Percentiles rank a stretch among this genome's conserved stretches.
Evolutionary conservation across 2,329 filamentous ascomycete genomes (phyloP).

Genomic region (Exserohilum rostratum): DNA sequence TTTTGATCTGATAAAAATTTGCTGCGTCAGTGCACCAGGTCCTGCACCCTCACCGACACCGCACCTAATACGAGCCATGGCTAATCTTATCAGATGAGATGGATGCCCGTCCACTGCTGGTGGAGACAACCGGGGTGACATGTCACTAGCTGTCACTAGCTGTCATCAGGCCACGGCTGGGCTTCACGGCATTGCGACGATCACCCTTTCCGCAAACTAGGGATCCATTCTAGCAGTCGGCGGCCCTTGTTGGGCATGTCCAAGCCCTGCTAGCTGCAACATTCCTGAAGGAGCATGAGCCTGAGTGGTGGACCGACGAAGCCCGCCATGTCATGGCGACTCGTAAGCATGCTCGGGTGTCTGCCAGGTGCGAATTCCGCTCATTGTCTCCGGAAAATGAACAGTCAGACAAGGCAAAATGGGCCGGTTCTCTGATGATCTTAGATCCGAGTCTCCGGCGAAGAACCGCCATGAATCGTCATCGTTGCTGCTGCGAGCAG

Average conservation of each 20-base stretch:
- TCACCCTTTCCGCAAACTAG: slow-evolving; percentile 18
- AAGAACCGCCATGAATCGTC: slow-evolving; percentile 10
- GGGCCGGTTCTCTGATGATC: slow-evolving; percentile 2
- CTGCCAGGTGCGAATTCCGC: slow-evolving; percentile 9
- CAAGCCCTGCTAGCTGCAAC: slow-evolving; percentile 23
- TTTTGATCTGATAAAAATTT: slow-evolving; percentile 30
- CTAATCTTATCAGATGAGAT: slow-evolving; percentile 41
- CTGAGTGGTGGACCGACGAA: slow-evolving; percentile 9
- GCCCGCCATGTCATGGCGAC: slow-evolving; percentile 15
- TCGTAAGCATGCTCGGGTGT: background rate
- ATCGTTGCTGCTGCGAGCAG: slow-evolving; percentile 9
- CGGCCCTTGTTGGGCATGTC: slow-evolving; percentile 2
- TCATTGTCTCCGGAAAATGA: slow-evolving; percentile 7
- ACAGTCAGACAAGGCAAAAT: slow-evolving; percentile 10
- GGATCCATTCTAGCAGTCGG: slow-evolving; percentile 20
- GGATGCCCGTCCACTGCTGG: slow-evolving; percentile 11
- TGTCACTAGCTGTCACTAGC: slow-evolving; percentile 19
- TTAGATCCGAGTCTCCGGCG: slow-evolving; percentile 48
- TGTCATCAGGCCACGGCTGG: slow-evolving; percentile 18
- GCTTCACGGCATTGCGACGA: slow-evolving; percentile 19
- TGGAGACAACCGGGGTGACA: slow-evolving; percentile 6
- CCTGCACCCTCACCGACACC: slow-evolving; percentile 23
- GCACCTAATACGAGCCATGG: slow-evolving; percentile 5
- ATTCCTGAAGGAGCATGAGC: slow-evolving; percentile 20
- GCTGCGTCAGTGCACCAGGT: slow-evolving; percentile 3